phyloP scores from a whole-genome alignment of 2,329 filamentous ascomycete species.

The Fusarium metavorans region DNA sequence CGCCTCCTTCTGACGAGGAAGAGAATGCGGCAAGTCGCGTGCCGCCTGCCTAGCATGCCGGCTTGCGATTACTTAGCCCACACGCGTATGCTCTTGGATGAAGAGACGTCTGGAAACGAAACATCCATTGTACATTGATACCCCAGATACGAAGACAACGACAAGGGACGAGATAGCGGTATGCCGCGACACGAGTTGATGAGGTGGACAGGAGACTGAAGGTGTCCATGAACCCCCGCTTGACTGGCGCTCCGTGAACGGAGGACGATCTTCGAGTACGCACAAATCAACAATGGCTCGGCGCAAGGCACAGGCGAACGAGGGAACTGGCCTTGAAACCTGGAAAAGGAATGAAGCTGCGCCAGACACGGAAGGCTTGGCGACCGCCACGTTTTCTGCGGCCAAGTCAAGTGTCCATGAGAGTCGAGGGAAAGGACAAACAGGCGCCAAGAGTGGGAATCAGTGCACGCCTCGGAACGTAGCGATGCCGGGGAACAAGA shows the following conservation, averaged over 20 bases:
- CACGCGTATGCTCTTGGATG: neutral
- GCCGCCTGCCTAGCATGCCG: conserved; percentile 20
- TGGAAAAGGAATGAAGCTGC: neutral
- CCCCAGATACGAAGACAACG: neutral
- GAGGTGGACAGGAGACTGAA: neutral
- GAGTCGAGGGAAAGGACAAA: neutral
- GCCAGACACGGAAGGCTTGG: neutral
- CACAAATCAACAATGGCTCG: neutral
- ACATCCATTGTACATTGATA: neutral
- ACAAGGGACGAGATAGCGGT: neutral
- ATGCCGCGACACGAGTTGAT: conserved; percentile 7
- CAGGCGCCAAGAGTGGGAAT: neutral
- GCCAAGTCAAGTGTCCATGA: neutral
- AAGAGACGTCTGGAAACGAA: neutral
- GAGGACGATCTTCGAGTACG: neutral
- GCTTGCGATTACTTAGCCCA: neutral
- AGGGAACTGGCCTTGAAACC: neutral
- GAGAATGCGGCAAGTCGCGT: conserved; percentile 20
- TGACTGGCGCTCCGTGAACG: neutral
- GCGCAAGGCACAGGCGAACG: neutral
- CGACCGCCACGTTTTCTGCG: neutral
- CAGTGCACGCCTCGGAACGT: neutral
- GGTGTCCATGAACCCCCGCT: neutral
- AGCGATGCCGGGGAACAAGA: neutral
- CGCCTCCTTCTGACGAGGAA: conserved; percentile 31